Conservation (phyloP, 2,329 filamentous ascomycete genomes). For the Tolypocladium tropicale region DNA sequence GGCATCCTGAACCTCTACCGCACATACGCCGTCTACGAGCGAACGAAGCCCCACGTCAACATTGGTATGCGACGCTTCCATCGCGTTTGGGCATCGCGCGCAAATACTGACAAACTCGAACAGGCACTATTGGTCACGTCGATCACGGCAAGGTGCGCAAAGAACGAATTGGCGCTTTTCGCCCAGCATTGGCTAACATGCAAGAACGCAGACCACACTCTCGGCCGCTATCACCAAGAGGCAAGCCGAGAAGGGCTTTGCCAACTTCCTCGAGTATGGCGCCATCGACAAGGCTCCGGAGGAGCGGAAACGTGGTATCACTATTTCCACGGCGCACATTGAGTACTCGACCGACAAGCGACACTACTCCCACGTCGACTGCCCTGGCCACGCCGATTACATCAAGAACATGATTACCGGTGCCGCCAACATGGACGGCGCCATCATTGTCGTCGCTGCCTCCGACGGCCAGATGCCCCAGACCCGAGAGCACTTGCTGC, state of each 20-base stretch:
- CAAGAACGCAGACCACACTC: constrained; percentile 69
- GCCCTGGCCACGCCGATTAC: constrained; percentile 99
- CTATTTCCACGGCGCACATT: constrained; percentile 96
- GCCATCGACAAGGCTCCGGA: constrained; percentile 98
- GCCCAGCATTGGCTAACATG: background rate
- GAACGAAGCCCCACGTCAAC: constrained; percentile 95
- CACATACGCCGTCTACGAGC: constrained; percentile 65
- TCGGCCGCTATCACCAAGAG: constrained; percentile 98
- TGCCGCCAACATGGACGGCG: constrained; percentile 98
- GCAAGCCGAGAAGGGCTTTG: constrained; percentile 87
- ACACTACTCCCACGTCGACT: constrained; percentile 99
- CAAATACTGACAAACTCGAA: background rate
- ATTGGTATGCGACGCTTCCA: constrained; percentile 54
- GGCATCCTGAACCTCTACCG: constrained; percentile 56
- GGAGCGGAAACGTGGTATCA: constrained; percentile 99
- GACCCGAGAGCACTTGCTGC: constrained; percentile 94
- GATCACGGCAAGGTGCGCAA: constrained; percentile 89
- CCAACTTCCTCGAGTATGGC: constrained; percentile 93
- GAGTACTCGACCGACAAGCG: constrained; percentile 91
- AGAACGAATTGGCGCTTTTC: background rate
- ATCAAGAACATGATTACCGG: constrained; percentile 99
- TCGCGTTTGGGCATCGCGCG: background rate
- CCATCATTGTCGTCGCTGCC: constrained; percentile 96
- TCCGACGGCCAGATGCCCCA: constrained; percentile 99
- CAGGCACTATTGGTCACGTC: constrained; percentile 96